Conservation (phyloP, 1,139 yeast genomes). For the Meyerozyma carpophila region DNA sequence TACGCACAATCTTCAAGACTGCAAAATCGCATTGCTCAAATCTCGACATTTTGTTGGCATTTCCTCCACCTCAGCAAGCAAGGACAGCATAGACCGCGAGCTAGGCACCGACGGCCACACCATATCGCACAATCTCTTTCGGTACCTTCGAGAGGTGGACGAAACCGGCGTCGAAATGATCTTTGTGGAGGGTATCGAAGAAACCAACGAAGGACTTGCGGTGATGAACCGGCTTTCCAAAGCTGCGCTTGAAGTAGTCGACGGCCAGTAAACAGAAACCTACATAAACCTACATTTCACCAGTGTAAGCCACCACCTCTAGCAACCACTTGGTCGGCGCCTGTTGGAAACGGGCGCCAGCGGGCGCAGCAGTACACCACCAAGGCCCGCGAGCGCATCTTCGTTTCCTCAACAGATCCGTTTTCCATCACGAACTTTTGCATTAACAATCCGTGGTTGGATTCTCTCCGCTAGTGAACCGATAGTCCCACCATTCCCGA, state of each 20-base stretch:
- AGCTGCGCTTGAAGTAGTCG: slow-evolving; percentile 62
- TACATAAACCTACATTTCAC: too few relatives aligned
- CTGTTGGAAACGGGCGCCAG: too few relatives aligned
- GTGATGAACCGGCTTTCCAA: slow-evolving; percentile 86
- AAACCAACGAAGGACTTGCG: slow-evolving; percentile 78
- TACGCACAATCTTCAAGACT: slow-evolving; percentile 10
- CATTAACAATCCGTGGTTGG: not conserved
- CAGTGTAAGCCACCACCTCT: too few relatives aligned
- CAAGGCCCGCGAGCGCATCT: not conserved
- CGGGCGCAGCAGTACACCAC: not conserved
- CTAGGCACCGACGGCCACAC: slow-evolving; percentile 57
- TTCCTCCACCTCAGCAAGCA: not conserved
- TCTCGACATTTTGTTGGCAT: slow-evolving; percentile 29
- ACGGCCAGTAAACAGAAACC: slow-evolving; percentile 7
- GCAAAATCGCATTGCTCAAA: slow-evolving; percentile 45
- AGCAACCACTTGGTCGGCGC: too few relatives aligned
- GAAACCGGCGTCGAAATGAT: slow-evolving; percentile 57
- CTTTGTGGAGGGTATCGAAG: slow-evolving; percentile 70
- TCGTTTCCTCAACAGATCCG: not conserved
- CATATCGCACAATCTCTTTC: slow-evolving; percentile 72
- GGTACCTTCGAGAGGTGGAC: slow-evolving; percentile 67
- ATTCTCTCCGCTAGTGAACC: not conserved
- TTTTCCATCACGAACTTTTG: not conserved
- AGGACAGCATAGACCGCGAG: slow-evolving; percentile 26
- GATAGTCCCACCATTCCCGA: not conserved